Conservation (phyloP, 192 early-diverging fungal species). For the Coemansia aciculifera region DNA sequence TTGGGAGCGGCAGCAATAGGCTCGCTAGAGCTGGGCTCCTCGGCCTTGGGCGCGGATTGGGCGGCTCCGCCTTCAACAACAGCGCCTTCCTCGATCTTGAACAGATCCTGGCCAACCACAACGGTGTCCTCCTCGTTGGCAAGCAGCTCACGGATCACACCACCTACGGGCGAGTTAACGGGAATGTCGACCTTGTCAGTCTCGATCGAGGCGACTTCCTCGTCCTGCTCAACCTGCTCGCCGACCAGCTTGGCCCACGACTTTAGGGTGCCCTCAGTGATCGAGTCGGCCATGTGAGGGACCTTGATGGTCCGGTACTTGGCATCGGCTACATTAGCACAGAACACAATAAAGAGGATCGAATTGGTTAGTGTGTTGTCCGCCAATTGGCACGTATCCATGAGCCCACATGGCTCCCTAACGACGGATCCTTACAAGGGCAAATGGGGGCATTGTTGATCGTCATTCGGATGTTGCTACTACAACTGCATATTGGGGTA, state of each 20-base stretch:
- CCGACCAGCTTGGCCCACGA: constrained; percentile 97
- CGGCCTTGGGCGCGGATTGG: constrained; percentile 49
- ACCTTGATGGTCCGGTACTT: constrained; percentile 75
- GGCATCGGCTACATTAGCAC: constrained; percentile 37
- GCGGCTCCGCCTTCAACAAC: constrained; percentile 45
- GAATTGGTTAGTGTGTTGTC: neutral
- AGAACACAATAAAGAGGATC: neutral
- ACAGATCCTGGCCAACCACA: constrained; percentile 88
- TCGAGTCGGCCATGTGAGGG: constrained; percentile 97
- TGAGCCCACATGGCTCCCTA: neutral
- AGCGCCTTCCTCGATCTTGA: constrained; percentile 77
- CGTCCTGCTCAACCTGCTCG: constrained; percentile 92
- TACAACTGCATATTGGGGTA: neutral
- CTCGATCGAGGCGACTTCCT: constrained; percentile 96
- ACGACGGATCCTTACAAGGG: neutral
- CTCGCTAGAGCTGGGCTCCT: constrained; percentile 15
- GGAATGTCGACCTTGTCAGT: constrained; percentile 99
- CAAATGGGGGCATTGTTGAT: neutral
- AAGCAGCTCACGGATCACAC: constrained; percentile 80
- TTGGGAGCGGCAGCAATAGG: constrained; percentile 36
- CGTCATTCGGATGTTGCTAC: constrained; percentile 17
- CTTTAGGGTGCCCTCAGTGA: constrained; percentile 96
- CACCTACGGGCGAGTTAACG: constrained; percentile 94
- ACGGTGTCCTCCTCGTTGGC: constrained; percentile 88
- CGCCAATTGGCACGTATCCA: neutral